Evolutionary conservation across 1,139 yeast genomes (phyloP), one percentile per base, ranked within the genome.

Genomic region (Geotrichum klebahnii): DNA sequence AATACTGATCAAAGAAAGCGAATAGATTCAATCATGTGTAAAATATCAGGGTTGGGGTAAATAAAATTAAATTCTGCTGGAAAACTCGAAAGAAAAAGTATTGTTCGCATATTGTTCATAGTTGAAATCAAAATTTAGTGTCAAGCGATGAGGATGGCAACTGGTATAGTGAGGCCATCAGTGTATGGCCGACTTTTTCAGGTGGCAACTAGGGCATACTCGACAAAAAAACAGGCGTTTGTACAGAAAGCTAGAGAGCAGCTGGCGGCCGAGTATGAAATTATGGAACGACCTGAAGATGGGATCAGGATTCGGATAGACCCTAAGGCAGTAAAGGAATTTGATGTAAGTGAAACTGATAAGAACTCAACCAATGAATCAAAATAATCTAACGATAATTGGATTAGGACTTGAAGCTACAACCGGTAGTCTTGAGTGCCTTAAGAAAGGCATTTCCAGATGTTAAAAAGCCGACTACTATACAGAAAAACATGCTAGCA

Each of bases 401-500:
- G n/a, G n/a, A n/a, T n/a, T 19, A 55, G 12, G 63, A 58, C 22
- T 46, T 61, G 19, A 52, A 55, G 17, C 29, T 62, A 20, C 52
- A 48, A 22, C 41, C 48, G 0, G 41, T 51, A 3, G 37, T 59
- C 23, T 29, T 56, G 4, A 32, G 37, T 8, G 43, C 51, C 3
- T 33, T 59, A 10, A 38, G 40, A 14, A 31, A 45, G 9, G 52
- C 51, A 3, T 46, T 52, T 10, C 59, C 58, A 3, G 48, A 48
- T 2, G 48, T 59, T 5, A 42, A 17, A 4, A 33, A 37, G 8
- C 70, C 69, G 3, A 58, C 61, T n/a, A 55, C 54, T 3, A 54
- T 61, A 2, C 71, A 67, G 52, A 62, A 58, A 36, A 61, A 61
- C 43, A 58, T 66, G 56, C 60, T 67, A 12, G 56, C 68, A 2